Base-by-base conservation (phyloP, 148 eudicot species). In the Polygonum aviculare region DNA sequence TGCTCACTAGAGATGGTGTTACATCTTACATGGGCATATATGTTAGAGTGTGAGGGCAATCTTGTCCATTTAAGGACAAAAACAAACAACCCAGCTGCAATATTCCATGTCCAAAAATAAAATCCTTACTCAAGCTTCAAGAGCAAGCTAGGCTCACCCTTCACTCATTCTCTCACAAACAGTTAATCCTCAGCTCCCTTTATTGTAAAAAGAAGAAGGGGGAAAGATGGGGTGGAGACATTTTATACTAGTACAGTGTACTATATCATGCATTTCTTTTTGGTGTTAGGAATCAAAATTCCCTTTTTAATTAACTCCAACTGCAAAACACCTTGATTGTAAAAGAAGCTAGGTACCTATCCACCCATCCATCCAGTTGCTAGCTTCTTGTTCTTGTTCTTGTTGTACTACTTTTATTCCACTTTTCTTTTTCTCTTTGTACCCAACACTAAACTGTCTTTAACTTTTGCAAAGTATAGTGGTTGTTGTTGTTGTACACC, bases 281-380 rank as follows among this genome's bases (percentile, higher is more conserved):
- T n/a, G 9, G n/a, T 55, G 26, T 55, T 55, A 7, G 38, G 41
- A 65, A 65, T 65, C 8, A 12, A 65, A 31, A 60, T 60, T 31
- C 36, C 67, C 33, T 60, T 60, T 60, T 60, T 26, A 19, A 55
- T 16, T 15, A 35, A 7, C 36, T 65, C n/a, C 19, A 65, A 65
- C 19, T 65, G 41, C 71, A 65, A 65, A 65, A 65, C 41, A 65
- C 71, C 40, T 65, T 65, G 71, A 65, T 65, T 65, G 71, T 65
- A 65, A 33, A 65, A 65, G 71, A 65, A 65, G 71, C 40, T 65
- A 65, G 8, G 12, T 21, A 60, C 9, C 31, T 12, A 14, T 0
- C 11, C 31, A 26, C 1, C 31, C 31, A 26, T 26, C 31, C 31
- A 26, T 26, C 31, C 31, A 26, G 31, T 26, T 26, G 31, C 31